Evolutionary conservation across 129 eudicot species (phyloP).

Genomic region (Chrysanthemum lavandulifolium): DNA sequence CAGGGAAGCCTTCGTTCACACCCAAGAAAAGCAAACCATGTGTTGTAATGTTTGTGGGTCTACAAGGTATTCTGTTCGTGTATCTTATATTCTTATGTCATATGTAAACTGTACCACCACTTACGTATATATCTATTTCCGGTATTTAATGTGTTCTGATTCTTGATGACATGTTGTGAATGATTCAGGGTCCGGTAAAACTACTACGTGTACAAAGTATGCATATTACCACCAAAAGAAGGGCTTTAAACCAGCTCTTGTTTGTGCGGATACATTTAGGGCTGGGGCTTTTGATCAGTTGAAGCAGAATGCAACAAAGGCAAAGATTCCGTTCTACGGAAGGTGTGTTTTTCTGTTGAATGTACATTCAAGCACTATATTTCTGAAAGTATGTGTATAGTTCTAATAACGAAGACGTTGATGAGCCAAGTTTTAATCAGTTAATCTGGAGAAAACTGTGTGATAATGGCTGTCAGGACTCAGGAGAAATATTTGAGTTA

Average conservation of each 20-base stretch:
- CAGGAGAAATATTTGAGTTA: neutral
- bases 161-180: neutral
- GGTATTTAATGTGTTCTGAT: neutral
- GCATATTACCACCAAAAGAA: slow-evolving; percentile 85
- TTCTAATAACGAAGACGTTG: neutral
- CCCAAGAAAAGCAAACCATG: slow-evolving; percentile 89
- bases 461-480: neutral
- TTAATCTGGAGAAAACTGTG: neutral
- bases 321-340: slow-evolving; percentile 93
- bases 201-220: slow-evolving; percentile 90
- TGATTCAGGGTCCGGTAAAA: slow-evolving; percentile 80
- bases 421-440: neutral
- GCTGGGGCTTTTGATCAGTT: slow-evolving; percentile 98
- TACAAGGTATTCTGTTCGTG: slow-evolving; percentile 81
- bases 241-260: slow-evolving; percentile 95
- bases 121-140: too few relatives aligned
- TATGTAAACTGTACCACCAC: too few relatives aligned
- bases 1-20: slow-evolving; percentile 88
- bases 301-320: slow-evolving; percentile 96
- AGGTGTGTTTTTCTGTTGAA: slow-evolving; percentile 32
- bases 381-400: neutral
- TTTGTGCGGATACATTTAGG: slow-evolving; percentile 97
- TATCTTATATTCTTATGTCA: too few relatives aligned
- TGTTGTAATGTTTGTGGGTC: slow-evolving; percentile 96
- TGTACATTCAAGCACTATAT: neutral